Conservation (phyloP, 106 monocot species). For the Platanthera zijinensis region DNA sequence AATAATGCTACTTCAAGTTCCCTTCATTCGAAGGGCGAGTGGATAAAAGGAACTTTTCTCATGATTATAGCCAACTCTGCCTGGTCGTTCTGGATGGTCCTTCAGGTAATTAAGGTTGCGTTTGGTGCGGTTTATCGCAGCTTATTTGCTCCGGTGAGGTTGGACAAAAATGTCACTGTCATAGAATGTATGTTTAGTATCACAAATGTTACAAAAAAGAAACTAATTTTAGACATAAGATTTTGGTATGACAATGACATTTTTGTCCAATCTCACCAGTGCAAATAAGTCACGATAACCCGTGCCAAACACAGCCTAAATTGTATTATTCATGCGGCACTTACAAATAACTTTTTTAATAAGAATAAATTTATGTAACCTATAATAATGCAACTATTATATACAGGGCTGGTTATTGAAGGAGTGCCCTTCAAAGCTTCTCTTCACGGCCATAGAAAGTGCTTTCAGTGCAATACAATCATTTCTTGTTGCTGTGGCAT, state of each 20-base stretch:
- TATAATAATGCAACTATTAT: not conserved
- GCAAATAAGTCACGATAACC: too few species aligned
- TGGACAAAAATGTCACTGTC: too few species aligned
- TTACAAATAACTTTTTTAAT: too few species aligned
- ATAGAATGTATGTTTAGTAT: too few species aligned
- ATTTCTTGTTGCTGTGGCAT: slow-evolving; percentile 24
- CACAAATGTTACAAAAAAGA: too few species aligned
- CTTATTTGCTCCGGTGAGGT: too few species aligned
- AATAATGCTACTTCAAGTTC: not conserved
- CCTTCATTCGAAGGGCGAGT: slow-evolving; percentile 2
- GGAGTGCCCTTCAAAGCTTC: slow-evolving; percentile 46
- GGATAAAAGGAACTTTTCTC: slow-evolving; percentile 41
- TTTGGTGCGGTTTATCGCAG: not conserved
- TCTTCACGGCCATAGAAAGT: slow-evolving; percentile 30
- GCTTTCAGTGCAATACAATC: slow-evolving; percentile 36
- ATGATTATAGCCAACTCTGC: slow-evolving; percentile 14
- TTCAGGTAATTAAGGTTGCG: not conserved
- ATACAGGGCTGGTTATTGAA: slow-evolving; percentile 34
- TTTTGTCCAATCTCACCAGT: too few species aligned
- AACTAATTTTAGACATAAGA: too few species aligned
- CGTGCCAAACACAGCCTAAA: too few species aligned
- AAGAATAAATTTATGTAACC: too few species aligned
- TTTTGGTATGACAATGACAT: too few species aligned
- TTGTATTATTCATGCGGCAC: too few species aligned
- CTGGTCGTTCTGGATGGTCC: slow-evolving; percentile 16